Evolutionary conservation across 495 filamentous ascomycete species (phyloP), one percentile per base, ranked within the genome.

Genomic region (Penicillium pancosmium): DNA sequence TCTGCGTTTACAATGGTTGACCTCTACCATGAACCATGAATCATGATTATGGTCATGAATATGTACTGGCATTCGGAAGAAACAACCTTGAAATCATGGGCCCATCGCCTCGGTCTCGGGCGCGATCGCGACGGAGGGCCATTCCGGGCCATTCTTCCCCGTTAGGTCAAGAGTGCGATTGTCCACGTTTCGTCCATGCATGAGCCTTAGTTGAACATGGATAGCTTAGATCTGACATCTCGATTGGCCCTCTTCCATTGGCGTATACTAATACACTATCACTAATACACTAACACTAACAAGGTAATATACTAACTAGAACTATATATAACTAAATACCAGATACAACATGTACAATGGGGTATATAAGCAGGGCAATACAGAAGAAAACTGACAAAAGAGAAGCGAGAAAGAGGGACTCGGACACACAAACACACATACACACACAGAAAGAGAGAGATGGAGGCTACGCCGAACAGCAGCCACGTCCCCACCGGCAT

Each of bases 111-210:
- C 23, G 23, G 23, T 31, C 5, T 31, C 27, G 47, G 23, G 13
- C 23, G 23, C 47, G 47, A 33, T 36, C 31, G 3, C 54, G 54
- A 31, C 27, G 27, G 54, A 56, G 34, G 43, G 3, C 34, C 11
- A 50, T 56, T 56, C 54, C 54, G 54, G 44, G 12, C 34, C 31
- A 13, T 25, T 50, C 27, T 9, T n/a, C 27, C 27, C 53, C 10
- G 18, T 35, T 25, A 21, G 27, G 34, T 9, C 27, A 31, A 31
- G 27, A 31, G 27, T 31, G 27, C 27, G 27, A 31, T 31, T 31
- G 27, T 31, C 27, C 27, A 31, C 5, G 27, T 31, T 31, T 31
- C 27, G 6, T 31, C 8, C 27, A 9, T 31, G 27, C 27, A 31
- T 31, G 27, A 31, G 27, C 27, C 27, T 31, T 31, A 31, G 27